Evolutionary conservation across 768 basidiomycete species (phyloP).

Genomic region (Mycena venus): DNA sequence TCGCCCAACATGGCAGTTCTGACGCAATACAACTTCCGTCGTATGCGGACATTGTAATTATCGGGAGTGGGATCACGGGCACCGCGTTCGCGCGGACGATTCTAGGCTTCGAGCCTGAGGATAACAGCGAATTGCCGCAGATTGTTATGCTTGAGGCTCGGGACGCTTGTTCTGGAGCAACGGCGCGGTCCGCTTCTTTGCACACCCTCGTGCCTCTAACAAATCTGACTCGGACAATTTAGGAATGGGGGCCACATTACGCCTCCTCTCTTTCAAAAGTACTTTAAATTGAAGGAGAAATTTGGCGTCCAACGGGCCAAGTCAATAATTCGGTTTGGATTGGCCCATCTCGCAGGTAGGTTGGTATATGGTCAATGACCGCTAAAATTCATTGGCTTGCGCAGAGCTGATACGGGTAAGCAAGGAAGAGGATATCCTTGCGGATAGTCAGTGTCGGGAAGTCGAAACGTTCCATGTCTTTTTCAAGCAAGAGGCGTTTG

Average conservation of each 20-base stretch:
- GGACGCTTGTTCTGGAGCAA: slow-evolving; percentile 68
- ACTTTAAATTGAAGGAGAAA: slow-evolving; percentile 47
- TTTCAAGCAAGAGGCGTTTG: slow-evolving; percentile 49
- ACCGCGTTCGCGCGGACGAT: slow-evolving; percentile 58
- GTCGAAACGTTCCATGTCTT: slow-evolving; percentile 61
- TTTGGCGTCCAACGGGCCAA: slow-evolving; percentile 55
- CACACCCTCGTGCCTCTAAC: background rate
- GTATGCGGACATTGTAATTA: slow-evolving; percentile 64
- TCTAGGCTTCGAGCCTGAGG: background rate
- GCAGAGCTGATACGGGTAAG: slow-evolving; percentile 51
- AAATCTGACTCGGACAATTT: background rate
- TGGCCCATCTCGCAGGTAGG: slow-evolving; percentile 51
- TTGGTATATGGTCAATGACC: background rate
- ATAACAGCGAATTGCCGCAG: background rate
- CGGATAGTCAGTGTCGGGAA: slow-evolving; percentile 57
- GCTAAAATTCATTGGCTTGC: background rate
- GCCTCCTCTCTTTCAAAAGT: slow-evolving; percentile 59
- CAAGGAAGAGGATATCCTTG: slow-evolving; percentile 53
- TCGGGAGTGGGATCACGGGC: slow-evolving; percentile 72
- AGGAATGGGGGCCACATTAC: slow-evolving; percentile 68
- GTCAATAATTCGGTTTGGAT: slow-evolving; percentile 56
- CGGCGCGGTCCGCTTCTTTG: slow-evolving; percentile 53
- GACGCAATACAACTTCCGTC: slow-evolving; percentile 36
- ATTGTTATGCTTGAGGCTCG: slow-evolving; percentile 76
- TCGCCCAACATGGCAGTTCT: slow-evolving; percentile 42